phyloP scores from a whole-genome alignment of 2,329 filamentous ascomycete genomes.

The Sclerotinia borealis region DNA sequence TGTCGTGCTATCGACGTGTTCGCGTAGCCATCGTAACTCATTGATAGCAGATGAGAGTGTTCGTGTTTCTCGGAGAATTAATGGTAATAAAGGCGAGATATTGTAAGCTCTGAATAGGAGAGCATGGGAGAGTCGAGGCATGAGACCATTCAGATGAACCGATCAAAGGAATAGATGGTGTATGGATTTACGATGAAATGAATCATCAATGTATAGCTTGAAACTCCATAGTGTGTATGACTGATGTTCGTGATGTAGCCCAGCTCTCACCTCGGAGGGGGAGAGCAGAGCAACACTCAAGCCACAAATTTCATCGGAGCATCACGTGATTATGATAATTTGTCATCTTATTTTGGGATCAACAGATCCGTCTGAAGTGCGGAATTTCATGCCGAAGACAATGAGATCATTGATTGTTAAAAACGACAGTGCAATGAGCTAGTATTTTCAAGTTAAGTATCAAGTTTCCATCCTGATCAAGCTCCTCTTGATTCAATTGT shows the following conservation, averaged over 20 bases:
- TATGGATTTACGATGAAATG: not conserved
- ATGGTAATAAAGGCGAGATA: constrained; percentile 50
- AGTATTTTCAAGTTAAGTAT: not conserved
- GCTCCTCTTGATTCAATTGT: not conserved
- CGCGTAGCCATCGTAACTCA: constrained; percentile 68
- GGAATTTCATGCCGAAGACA: not conserved
- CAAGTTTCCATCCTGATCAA: not conserved
- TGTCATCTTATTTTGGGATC: not conserved
- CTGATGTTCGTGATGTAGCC: not conserved
- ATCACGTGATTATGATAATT: not conserved
- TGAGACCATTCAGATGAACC: constrained; percentile 27
- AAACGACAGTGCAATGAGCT: not conserved
- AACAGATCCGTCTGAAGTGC: not conserved
- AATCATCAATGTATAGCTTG: not conserved
- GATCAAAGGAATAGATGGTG: not conserved
- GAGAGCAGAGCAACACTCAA: not conserved
- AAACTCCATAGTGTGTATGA: not conserved
- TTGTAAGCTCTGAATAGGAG: constrained; percentile 49
- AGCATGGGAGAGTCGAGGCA: constrained; percentile 58
- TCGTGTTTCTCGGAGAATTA: constrained; percentile 58
- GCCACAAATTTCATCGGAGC: not conserved
- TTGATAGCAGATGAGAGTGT: constrained; percentile 56
- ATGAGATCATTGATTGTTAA: constrained; percentile 8
- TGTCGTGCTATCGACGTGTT: constrained; percentile 43
- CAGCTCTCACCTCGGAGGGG: not conserved